Percentiles rank a stretch among this genome's conserved stretches.
Evolutionary conservation across 2,329 filamentous ascomycete genomes (phyloP).

Genomic region (Ophiostoma tasmaniense): DNA sequence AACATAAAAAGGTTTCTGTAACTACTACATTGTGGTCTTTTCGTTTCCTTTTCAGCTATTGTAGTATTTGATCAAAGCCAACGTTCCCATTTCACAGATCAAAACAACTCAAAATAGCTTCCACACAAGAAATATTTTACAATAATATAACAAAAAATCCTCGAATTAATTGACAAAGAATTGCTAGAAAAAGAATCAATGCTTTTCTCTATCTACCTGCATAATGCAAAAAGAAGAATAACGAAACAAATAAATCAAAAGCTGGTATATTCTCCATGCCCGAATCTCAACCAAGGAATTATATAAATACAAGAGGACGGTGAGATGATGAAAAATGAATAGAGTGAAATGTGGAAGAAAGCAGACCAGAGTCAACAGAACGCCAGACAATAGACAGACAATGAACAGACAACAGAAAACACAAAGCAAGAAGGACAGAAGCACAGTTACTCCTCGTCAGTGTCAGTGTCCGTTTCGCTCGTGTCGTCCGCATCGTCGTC

Average conservation of each 20-base stretch:
- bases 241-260: not conserved
- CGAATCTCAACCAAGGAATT: not conserved
- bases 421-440: not conserved
- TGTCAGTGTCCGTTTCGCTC: slow-evolving; percentile 61
- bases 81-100: no score
- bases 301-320: not conserved
- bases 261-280: not conserved
- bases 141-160: no score
- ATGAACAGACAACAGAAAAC: not conserved
- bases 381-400: no score
- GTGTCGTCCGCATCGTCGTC: slow-evolving; percentile 63
- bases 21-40: no score
- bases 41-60: no score
- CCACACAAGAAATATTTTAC: no score
- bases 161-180: no score
- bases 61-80: no score
- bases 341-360: not conserved
- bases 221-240: not conserved
- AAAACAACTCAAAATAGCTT: no score
- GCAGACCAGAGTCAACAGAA: not conserved
- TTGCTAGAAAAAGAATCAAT: not conserved
- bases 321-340: slow-evolving; percentile 52
- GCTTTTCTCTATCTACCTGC: not conserved
- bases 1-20: no score
- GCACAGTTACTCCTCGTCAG: slow-evolving; percentile 46